Evolutionary conservation across 306 rosid genomes (phyloP).

Genomic region (Cicer arietinum): DNA sequence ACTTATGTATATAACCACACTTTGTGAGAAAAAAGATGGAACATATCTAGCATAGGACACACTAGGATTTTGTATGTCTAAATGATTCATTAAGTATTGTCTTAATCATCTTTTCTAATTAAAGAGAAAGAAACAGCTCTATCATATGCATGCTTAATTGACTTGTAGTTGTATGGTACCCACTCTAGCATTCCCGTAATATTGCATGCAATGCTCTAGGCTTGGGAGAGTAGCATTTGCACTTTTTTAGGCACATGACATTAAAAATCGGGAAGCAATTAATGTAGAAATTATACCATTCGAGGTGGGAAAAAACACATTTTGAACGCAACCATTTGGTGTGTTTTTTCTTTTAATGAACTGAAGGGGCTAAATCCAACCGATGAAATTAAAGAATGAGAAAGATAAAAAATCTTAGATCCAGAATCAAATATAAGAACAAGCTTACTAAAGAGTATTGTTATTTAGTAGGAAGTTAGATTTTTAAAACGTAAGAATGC

Average conservation of each 20-base stretch:
- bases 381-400: too few species aligned
- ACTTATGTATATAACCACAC: not conserved
- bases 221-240: not conserved
- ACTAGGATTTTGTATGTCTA: slow-evolving; percentile 36
- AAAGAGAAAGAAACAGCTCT: slow-evolving; percentile 37
- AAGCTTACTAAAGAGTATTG: too few species aligned
- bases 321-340: not conserved
- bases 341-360: not conserved
- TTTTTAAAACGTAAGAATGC: too few species aligned
- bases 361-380: too few species aligned
- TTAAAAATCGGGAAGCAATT: not conserved
- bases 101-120: slow-evolving; percentile 39
- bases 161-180: slow-evolving; percentile 6
- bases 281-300: not conserved
- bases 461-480: too few species aligned
- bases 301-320: not conserved
- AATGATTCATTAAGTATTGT: slow-evolving; percentile 23
- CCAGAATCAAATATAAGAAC: too few species aligned
- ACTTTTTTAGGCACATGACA: slow-evolving; percentile 19
- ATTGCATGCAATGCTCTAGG: slow-evolving; percentile 16
- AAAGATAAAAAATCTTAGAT: too few species aligned
- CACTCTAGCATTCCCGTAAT: not conserved
- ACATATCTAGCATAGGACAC: slow-evolving; percentile 31
- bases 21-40: not conserved
- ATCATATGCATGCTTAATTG: slow-evolving; percentile 34